phyloP scores from a whole-genome alignment of 2,329 filamentous ascomycete genomes.

The Berkeleyomyces basicola region DNA sequence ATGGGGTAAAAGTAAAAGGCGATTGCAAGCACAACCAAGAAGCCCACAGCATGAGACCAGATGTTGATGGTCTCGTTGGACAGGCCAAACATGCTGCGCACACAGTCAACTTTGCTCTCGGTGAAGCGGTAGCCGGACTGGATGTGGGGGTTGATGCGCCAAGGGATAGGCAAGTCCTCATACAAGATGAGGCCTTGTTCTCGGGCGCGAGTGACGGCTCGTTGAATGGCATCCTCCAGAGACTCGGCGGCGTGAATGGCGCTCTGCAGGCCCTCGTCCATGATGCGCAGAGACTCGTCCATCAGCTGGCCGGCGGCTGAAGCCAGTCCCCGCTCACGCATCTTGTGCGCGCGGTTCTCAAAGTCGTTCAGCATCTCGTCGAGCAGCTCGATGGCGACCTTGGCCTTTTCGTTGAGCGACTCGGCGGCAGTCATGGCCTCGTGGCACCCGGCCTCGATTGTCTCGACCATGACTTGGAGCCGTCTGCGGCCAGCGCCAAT shows the following conservation, averaged over 20 bases:
- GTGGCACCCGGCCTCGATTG: slow-evolving; percentile 73
- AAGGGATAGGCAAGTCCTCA: slow-evolving; percentile 77
- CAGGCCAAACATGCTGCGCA: slow-evolving; percentile 64
- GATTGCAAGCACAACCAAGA: slow-evolving; percentile 72
- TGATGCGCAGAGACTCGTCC: slow-evolving; percentile 60
- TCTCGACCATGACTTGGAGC: slow-evolving; percentile 81
- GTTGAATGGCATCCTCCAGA: slow-evolving; percentile 69
- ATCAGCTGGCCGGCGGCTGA: slow-evolving; percentile 53
- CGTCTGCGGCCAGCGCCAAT: slow-evolving; percentile 73
- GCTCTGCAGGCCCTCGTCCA: slow-evolving; percentile 66
- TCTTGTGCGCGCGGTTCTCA: slow-evolving; percentile 63
- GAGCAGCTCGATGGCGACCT: slow-evolving; percentile 71
- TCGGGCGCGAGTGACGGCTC: slow-evolving; percentile 56
- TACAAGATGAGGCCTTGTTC: slow-evolving; percentile 75
- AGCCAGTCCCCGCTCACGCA: slow-evolving; percentile 59
- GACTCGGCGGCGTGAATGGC: slow-evolving; percentile 70
- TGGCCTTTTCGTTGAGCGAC: slow-evolving; percentile 80
- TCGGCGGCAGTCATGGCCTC: slow-evolving; percentile 71
- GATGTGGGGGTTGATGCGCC: slow-evolving; percentile 92
- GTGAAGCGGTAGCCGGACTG: slow-evolving; percentile 81
- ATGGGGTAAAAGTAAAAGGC: slow-evolving; percentile 94
- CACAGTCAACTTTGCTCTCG: slow-evolving; percentile 76
- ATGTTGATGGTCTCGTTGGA: slow-evolving; percentile 97
- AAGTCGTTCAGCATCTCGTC: slow-evolving; percentile 75
- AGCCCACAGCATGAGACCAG: slow-evolving; percentile 83